Base-by-base conservation (phyloP, 2,329 filamentous ascomycete species). In the Pleochaeta shiraiana region DNA sequence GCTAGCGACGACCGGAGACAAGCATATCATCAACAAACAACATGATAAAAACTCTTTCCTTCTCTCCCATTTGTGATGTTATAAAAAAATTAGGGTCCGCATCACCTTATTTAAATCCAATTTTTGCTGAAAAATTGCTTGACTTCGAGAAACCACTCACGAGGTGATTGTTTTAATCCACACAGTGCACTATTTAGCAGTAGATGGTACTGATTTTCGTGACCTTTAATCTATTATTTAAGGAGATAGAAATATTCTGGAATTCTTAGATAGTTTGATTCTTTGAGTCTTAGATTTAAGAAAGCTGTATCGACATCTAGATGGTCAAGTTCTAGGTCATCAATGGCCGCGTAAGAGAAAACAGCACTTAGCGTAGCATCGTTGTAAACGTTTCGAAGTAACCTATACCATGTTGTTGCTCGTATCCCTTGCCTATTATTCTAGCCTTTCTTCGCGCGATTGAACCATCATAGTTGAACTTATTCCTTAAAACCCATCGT, bases 1-100 rank as follows among this genome's bases (percentile, higher is more conserved):
- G 12, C 1, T 3, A 16, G 19, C 19, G 30, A 59, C 11, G 26
- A 16, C 55, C 55, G 12, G 30, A 14, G 14, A 59, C 34, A n/a
- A 33, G 30, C 28, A 34, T 59, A 59, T 59, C 55, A n/a, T 59
- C 55, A 34, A 34, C 55, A 59, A 59, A 59, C 34, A 34, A n/a
- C 16, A 59, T 11, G 11, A 59, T 2, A 12, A 31, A n/a, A n/a
- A 59, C 28, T 34, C 28, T 33, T 4, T 59, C n/a, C n/a, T 53
- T 53, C 47, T 53, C 47, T 14, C 47, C n/a, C 47, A 53, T 53
- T 53, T n/a, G 47, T 14, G 47, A 53, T 34, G 12, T n/a, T 31
- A 59, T 59, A 11, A 59, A 59, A 19, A 59, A 9, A 34, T 59
- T 33, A 19, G 55, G 55, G n/a, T 59, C 3, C 4, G 28, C 26